A percentile compares a stretch with the other conserved stretches of the same genome.
Conservation (phyloP, 108 stramenopile genomes). For the Cyclotella distinguenda region DNA sequence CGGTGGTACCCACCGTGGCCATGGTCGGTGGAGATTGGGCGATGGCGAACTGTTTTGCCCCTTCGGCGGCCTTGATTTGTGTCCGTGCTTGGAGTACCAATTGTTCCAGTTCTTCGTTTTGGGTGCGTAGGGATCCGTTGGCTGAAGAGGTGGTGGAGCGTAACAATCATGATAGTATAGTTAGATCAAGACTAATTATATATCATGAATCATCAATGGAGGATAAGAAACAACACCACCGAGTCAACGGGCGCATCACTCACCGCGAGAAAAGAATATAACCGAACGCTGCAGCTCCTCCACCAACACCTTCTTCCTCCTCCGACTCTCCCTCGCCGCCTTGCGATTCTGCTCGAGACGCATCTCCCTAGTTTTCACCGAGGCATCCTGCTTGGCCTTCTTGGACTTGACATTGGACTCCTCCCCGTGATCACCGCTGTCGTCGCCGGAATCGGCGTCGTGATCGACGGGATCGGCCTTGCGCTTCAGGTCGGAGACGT, state of each 20-base stretch:
- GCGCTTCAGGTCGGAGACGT: background rate
- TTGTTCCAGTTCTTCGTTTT: slow-evolving; percentile 29
- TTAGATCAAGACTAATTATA: background rate
- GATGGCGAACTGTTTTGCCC: background rate
- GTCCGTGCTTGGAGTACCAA: slow-evolving; percentile 22
- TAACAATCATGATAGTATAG: background rate
- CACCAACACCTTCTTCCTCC: slow-evolving; percentile 84
- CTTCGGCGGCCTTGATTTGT: slow-evolving; percentile 12
- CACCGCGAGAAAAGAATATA: slow-evolving; percentile 69
- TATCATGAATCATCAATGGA: background rate
- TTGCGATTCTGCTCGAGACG: slow-evolving; percentile 87
- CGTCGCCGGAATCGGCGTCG: background rate
- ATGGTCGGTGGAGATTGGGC: too few relatives aligned
- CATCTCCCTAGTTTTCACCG: slow-evolving; percentile 54
- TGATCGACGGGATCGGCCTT: background rate
- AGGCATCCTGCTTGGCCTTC: slow-evolving; percentile 1
- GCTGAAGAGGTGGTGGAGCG: slow-evolving; percentile 1
- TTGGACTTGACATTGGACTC: background rate
- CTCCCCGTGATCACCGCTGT: background rate
- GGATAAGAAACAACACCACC: background rate
- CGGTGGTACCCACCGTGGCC: too few relatives aligned
- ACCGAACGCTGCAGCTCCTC: slow-evolving; percentile 84
- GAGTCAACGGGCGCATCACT: too few relatives aligned
- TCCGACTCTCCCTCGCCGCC: slow-evolving; percentile 79
- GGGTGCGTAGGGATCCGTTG: slow-evolving; percentile 25